Conservation (phyloP, 2,329 filamentous ascomycete genomes). For the Fusarium buharicum region DNA sequence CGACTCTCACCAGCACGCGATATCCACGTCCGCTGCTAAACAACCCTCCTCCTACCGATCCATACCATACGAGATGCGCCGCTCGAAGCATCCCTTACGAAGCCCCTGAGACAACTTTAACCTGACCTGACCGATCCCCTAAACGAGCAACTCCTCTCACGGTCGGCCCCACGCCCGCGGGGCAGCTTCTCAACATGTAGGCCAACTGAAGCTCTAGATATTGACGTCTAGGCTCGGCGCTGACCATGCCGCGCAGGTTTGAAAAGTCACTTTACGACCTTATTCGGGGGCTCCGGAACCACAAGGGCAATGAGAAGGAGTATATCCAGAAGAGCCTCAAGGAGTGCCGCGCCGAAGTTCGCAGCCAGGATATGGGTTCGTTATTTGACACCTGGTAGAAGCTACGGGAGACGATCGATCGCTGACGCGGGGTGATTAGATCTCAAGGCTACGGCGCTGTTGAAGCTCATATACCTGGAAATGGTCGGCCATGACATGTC, state of each 20-base stretch:
- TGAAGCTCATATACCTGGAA: conserved; percentile 97
- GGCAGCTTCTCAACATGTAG: conserved; percentile 47
- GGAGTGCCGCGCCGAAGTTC: conserved; percentile 95
- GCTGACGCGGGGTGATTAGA: conserved; percentile 62
- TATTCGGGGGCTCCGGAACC: conserved; percentile 92
- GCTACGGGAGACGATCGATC: not conserved
- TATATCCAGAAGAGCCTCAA: conserved; percentile 94
- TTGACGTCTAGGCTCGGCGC: conserved; percentile 9
- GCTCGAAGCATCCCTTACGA: conserved; percentile 23
- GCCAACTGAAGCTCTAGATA: conserved; percentile 21
- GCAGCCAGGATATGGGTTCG: conserved; percentile 90
- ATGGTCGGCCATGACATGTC: conserved; percentile 99
- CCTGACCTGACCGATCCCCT: conserved; percentile 18
- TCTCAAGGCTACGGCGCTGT: conserved; percentile 92
- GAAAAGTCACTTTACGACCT: conserved; percentile 99
- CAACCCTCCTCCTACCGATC: conserved; percentile 7
- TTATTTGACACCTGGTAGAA: conserved; percentile 27
- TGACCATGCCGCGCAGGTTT: conserved; percentile 73
- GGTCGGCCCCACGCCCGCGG: conserved; percentile 46
- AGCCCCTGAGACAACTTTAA: conserved; percentile 37
- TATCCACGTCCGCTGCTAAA: conserved; percentile 9
- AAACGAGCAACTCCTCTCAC: conserved; percentile 30
- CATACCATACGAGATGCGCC: conserved; percentile 42
- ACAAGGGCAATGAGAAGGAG: conserved; percentile 93
- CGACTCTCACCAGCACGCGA: conserved; percentile 28